Evolutionary conservation across 768 basidiomycete species (phyloP).

Genomic region (Omphalotus guepiniiformis): DNA sequence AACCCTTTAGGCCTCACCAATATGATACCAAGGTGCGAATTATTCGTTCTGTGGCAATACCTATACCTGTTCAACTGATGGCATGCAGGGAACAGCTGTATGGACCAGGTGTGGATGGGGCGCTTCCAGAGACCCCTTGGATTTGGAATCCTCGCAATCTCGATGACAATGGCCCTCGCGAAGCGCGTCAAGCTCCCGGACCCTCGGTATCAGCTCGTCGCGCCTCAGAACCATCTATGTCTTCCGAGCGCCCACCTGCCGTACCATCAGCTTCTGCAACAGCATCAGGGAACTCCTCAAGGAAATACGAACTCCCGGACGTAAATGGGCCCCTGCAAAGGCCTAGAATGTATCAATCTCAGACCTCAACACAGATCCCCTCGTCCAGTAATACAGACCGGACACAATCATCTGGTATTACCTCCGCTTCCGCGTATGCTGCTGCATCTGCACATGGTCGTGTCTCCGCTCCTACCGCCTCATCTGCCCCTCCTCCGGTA

Average conservation of each 20-base stretch:
- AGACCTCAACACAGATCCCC: constrained; percentile 12
- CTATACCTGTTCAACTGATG: neutral
- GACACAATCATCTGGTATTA: constrained; percentile 2
- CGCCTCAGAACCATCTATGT: neutral
- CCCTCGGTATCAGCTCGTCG: constrained; percentile 10
- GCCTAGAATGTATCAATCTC: no score
- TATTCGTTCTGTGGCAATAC: neutral
- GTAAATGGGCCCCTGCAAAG: no score
- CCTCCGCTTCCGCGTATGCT: constrained; percentile 10
- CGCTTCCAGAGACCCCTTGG: constrained; percentile 58
- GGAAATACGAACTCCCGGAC: constrained; percentile 1
- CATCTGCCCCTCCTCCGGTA: constrained; percentile 24
- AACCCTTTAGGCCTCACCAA: constrained; percentile 64
- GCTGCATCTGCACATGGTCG: constrained; percentile 8
- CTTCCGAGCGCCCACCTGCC: constrained; percentile 23
- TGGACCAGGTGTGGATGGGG: constrained; percentile 28
- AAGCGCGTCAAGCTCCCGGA: constrained; percentile 17
- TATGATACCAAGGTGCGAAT: constrained; percentile 61
- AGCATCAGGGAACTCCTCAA: constrained; percentile 1
- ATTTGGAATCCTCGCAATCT: constrained; percentile 61
- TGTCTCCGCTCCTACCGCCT: neutral
- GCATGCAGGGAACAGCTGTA: constrained; percentile 27
- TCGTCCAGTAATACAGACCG: neutral
- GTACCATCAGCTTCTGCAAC: constrained; percentile 7
- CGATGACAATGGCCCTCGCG: constrained; percentile 23